phyloP scores from a whole-genome alignment of 2,329 filamentous ascomycete species.

The Bipolaris sorokiniana region DNA sequence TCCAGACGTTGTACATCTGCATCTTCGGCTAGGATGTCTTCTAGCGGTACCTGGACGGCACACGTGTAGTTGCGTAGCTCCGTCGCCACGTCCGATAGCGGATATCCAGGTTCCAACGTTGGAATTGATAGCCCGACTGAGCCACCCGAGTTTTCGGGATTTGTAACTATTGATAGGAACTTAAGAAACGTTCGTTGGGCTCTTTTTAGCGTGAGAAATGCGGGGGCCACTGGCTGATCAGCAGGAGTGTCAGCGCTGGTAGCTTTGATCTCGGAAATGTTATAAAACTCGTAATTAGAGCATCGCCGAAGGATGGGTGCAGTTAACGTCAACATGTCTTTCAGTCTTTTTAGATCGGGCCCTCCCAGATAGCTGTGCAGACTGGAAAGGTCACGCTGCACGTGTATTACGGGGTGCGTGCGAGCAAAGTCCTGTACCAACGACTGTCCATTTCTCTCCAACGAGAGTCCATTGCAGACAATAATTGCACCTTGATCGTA shows the following conservation, averaged over 20 bases:
- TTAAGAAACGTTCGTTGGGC: conserved; percentile 73
- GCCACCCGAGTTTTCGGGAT: conserved; percentile 52
- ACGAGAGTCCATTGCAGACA: conserved; percentile 71
- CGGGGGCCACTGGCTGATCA: conserved; percentile 52
- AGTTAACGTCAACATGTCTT: conserved; percentile 64
- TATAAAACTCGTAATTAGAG: conserved; percentile 79
- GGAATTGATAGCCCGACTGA: conserved; percentile 48
- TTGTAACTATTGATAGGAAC: conserved; percentile 67
- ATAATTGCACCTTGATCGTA: conserved; percentile 69
- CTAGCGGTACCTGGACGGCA: conserved; percentile 67
- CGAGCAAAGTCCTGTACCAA: conserved; percentile 67
- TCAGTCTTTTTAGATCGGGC: conserved; percentile 62
- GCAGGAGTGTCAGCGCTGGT: conserved; percentile 21
- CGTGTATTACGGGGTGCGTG: conserved; percentile 72
- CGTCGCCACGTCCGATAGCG: conserved; percentile 65
- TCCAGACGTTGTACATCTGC: conserved; percentile 70
- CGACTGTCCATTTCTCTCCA: conserved; percentile 67
- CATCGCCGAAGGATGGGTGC: conserved; percentile 67
- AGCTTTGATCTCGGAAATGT: conserved; percentile 64
- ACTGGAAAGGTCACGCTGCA: conserved; percentile 68
- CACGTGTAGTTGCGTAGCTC: conserved; percentile 70
- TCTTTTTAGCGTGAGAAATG: conserved; percentile 70
- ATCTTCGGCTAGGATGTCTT: conserved; percentile 59
- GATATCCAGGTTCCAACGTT: conserved; percentile 68
- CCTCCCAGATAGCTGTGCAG: conserved; percentile 66